Evolutionary conservation across 2,329 filamentous ascomycete species (phyloP).

Genomic region (Endoconidiophora polonica): DNA sequence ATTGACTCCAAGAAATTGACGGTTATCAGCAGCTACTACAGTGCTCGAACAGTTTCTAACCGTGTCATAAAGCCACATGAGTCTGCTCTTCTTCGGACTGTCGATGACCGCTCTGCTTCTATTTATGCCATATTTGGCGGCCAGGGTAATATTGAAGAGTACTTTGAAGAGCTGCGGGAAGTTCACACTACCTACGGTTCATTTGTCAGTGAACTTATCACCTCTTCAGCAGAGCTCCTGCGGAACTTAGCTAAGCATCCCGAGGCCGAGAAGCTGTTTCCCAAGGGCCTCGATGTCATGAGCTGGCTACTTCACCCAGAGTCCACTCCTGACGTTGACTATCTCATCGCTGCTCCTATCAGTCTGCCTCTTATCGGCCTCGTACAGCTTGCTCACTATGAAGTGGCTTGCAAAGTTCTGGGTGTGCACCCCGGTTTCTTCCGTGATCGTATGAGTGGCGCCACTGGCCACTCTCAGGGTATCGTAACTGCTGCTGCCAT

Average conservation of each 20-base stretch:
- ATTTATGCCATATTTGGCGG: constrained; percentile 93
- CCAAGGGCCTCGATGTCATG: constrained; percentile 92
- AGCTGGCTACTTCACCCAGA: constrained; percentile 82
- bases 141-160: constrained; percentile 98
- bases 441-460: constrained; percentile 67
- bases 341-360: constrained; percentile 84
- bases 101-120: constrained; percentile 63
- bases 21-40: constrained; percentile 82
- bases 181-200: constrained; percentile 81
- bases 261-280: constrained; percentile 83
- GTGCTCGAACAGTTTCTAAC: constrained; percentile 67
- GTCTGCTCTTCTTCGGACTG: constrained; percentile 80
- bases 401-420: constrained; percentile 80
- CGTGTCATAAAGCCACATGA: constrained; percentile 82
- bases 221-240: constrained; percentile 68
- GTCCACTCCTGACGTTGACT: constrained; percentile 81
- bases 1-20: constrained; percentile 85
- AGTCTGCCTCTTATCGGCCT: constrained; percentile 92
- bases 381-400: constrained; percentile 90
- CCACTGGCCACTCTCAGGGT: constrained; percentile 92
- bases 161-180: constrained; percentile 92
- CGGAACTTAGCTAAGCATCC: constrained; percentile 69
- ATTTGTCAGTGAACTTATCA: constrained; percentile 75
- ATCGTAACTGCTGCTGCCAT: constrained; percentile 86
- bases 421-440: constrained; percentile 81